Evolutionary conservation across 768 basidiomycete genomes (phyloP).

Genomic region (Gymnopilus junonius): DNA sequence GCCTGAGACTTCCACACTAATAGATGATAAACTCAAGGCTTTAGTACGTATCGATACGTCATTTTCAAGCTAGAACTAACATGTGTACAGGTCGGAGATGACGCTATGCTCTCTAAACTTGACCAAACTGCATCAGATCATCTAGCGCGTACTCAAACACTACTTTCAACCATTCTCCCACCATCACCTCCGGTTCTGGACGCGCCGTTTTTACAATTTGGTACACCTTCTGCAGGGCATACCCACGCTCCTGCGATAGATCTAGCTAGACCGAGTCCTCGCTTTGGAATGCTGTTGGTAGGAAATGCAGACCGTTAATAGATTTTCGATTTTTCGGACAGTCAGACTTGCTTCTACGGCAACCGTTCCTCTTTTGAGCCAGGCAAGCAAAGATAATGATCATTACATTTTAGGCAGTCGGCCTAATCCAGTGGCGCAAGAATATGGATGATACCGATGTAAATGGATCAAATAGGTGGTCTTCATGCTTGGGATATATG

Average conservation of each 20-base stretch:
- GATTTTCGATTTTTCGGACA: neutral
- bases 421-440: neutral
- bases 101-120: slow-evolving; percentile 27
- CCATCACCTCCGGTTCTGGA: slow-evolving; percentile 20
- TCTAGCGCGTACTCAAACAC: slow-evolving; percentile 60
- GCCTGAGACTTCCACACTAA: slow-evolving; percentile 21
- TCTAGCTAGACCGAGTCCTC: slow-evolving; percentile 69
- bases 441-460: neutral
- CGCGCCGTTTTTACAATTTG: slow-evolving; percentile 49
- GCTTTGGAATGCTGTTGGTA: slow-evolving; percentile 77
- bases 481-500: no score
- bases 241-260: slow-evolving; percentile 63
- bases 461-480: no score
- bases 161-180: slow-evolving; percentile 62
- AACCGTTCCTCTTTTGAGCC: neutral
- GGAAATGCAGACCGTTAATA: slow-evolving; percentile 41
- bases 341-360: neutral
- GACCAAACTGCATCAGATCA: slow-evolving; percentile 39
- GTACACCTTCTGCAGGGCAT: slow-evolving; percentile 54
- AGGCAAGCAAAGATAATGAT: neutral
- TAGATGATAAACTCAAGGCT: slow-evolving; percentile 18
- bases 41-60: slow-evolving; percentile 15
- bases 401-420: neutral
- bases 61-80: neutral
- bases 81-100: slow-evolving; percentile 14